Base-by-base conservation (phyloP, 768 basidiomycete genomes). In the Baorangia bicolor region DNA sequence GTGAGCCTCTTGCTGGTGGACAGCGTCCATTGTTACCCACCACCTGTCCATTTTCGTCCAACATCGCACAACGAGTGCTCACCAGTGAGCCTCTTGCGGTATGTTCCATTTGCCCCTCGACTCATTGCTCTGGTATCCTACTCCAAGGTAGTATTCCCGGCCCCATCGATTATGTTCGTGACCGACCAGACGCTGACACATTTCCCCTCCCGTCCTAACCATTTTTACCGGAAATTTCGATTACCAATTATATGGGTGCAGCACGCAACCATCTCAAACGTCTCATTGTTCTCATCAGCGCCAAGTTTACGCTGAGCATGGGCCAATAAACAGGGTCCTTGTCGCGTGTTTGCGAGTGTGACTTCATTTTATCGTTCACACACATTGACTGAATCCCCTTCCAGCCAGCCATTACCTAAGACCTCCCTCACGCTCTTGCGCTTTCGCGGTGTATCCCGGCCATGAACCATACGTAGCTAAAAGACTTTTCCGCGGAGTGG, bases 181-280 rank as follows among this genome's bases (percentile, higher is more conserved):
- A 20, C n/a, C n/a, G n/a, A n/a, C n/a, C n/a, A n/a, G 18, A 2
- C 12, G 7, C 11, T 10, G 4, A 49, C 14, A 13, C 5, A 1
- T 20, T 14, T 1, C 33, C 33, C n/a, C 31, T 9, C 33, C 42
- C 35, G 6, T 59, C 28, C 21, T 54, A 37, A 33, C 48, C 47
- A 16, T 14, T 25, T 57, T 49, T 47, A 2, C 57, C 92, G 90
- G 78, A 83, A 60, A 85, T 96, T 51, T 90, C 93, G 0, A 78
- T 96, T 2, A 93, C 93, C 0, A 95, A 95, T 66, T 96, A 94
- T 67, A 89, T 90, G 0, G 94, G 94, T 3, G 84, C 87, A 35
- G 81, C 90, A 7, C 80, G 94, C 3, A 94, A 96, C 49, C 95
- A 95, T 65, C 78, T 98, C 48, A 93, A 93, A 74, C 86, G 84